Conservation (phyloP, 179 eudicot genomes). For the Silene coronaria region DNA sequence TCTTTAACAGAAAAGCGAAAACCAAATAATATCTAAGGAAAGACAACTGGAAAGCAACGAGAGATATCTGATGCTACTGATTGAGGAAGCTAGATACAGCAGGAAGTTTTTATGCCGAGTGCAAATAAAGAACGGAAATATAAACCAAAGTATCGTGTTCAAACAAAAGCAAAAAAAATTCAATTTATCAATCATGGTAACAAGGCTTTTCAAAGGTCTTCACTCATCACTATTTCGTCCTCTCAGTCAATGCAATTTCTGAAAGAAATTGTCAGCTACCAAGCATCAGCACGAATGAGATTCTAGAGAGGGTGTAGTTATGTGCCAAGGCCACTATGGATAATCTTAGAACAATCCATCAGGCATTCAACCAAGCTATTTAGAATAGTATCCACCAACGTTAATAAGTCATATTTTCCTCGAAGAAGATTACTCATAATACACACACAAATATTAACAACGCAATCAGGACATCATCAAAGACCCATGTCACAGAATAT, state of each 20-base stretch:
- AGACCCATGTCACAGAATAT: background rate
- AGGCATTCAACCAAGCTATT: background rate
- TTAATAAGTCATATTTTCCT: background rate
- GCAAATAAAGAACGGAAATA: background rate
- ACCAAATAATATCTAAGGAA: background rate
- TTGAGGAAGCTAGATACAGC: background rate
- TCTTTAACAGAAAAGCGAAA: background rate
- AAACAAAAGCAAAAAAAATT: background rate
- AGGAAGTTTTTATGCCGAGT: background rate
- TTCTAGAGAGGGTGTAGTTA: too few species aligned
- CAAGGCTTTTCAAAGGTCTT: background rate
- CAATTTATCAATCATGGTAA: background rate
- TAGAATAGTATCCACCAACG: background rate
- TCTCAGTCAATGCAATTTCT: too few species aligned
- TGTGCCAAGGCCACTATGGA: too few species aligned
- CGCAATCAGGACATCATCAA: background rate
- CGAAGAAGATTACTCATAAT: background rate
- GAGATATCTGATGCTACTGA: background rate
- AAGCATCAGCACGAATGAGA: too few species aligned
- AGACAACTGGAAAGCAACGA: background rate
- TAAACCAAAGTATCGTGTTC: background rate
- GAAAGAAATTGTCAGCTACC: too few species aligned
- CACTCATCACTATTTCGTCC: too few species aligned
- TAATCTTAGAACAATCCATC: background rate
- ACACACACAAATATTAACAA: background rate